These are phyloP conservation scores for Cystobasidium slooffiae DNA, from an alignment of 1,284 basidiomycete genomes.

Conservation along the genomic window DNA sequence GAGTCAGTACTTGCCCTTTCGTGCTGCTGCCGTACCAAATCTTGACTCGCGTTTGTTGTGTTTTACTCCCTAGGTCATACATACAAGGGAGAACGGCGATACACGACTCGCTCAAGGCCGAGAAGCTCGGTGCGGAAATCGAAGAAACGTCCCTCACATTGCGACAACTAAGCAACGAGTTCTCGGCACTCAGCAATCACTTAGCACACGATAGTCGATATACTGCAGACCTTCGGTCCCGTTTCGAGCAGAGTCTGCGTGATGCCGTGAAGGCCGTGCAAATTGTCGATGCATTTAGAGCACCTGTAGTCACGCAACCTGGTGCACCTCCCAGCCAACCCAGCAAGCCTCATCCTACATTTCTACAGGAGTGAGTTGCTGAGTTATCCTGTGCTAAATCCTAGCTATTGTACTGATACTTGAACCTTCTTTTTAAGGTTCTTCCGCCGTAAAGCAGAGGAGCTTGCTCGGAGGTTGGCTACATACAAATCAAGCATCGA, in stretches of 20 bases:
- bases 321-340: constrained; percentile 55
- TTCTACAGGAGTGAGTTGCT: constrained; percentile 37
- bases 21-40: background rate
- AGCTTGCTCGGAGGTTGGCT: constrained; percentile 70
- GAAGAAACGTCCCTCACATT: constrained; percentile 71
- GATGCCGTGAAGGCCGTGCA: constrained; percentile 69
- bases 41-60: background rate
- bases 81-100: constrained; percentile 78
- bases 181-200: constrained; percentile 41
- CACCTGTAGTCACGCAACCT: constrained; percentile 60
- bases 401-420: background rate
- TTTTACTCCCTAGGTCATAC: constrained; percentile 62
- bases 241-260: constrained; percentile 45
- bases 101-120: constrained; percentile 72
- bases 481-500: constrained; percentile 80
- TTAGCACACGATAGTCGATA: constrained; percentile 42
- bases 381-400: constrained; percentile 64
- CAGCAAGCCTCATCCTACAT: constrained; percentile 28
- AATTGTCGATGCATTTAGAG: constrained; percentile 66
- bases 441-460: constrained; percentile 70
- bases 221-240: constrained; percentile 44
- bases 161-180: constrained; percentile 68
- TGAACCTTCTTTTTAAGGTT: constrained; percentile 61
- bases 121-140: constrained; percentile 74
- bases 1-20: constrained; percentile 63